These are phyloP conservation scores for Hortiboletus campestris DNA, from an alignment of 768 basidiomycete genomes.

Conservation along the genomic window DNA sequence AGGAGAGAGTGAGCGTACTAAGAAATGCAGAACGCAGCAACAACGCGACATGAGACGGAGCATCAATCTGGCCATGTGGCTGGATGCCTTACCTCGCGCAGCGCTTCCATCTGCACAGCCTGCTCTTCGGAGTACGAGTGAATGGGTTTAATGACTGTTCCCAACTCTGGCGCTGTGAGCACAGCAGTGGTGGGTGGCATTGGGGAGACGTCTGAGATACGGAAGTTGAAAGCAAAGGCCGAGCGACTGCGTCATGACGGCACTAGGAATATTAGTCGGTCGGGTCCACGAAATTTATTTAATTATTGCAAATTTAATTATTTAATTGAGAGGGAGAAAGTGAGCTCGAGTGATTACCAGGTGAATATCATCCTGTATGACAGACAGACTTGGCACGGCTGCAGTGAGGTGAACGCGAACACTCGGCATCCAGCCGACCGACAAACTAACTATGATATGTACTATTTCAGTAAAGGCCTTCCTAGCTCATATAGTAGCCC, in stretches of 20 bases:
- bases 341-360: no score
- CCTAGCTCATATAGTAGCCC: no score
- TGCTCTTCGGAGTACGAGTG: slow-evolving; percentile 66
- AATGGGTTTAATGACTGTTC: slow-evolving; percentile 51
- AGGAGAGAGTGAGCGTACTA: slow-evolving; percentile 68
- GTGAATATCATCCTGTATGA: no score
- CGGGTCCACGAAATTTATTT: no score
- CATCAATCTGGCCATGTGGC: not conserved
- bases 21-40: not conserved
- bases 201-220: not conserved
- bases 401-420: no score
- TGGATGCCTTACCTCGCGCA: slow-evolving; percentile 53
- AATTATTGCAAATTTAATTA: no score
- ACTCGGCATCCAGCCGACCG: no score
- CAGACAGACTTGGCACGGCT: no score
- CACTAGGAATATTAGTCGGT: no score
- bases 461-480: no score
- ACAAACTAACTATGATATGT: no score
- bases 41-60: not conserved
- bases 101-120: slow-evolving; percentile 50
- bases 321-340: no score
- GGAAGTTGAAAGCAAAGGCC: not conserved
- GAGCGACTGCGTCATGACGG: not conserved
- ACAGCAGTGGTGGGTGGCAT: slow-evolving; percentile 48
- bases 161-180: slow-evolving; percentile 54